These are phyloP conservation scores for Diophrys appendiculata DNA, from an alignment of 73 alveolate species.

Conservation along the genomic window DNA sequence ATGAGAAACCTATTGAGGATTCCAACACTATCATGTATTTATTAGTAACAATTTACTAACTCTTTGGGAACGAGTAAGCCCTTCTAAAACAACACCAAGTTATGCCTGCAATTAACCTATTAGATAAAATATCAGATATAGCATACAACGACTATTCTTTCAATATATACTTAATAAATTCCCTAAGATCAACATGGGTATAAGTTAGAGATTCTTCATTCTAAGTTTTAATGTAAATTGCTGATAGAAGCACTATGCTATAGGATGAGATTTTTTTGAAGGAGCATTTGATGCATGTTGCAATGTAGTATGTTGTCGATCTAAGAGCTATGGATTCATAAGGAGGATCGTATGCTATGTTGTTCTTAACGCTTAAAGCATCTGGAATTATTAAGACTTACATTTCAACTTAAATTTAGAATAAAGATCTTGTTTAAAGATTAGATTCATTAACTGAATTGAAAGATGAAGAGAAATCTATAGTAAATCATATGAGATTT, in stretches of 20 bases:
- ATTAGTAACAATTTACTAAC: not conserved
- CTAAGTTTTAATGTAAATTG: no score
- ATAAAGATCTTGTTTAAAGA: not conserved
- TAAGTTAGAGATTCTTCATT: not conserved
- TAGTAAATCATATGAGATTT: not conserved
- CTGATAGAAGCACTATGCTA: no score
- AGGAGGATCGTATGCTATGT: not conserved
- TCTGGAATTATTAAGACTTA: not conserved
- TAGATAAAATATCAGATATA: not conserved
- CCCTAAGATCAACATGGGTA: not conserved
- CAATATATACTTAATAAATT: no score
- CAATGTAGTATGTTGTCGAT: not conserved
- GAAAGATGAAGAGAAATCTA: not conserved
- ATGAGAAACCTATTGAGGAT: constrained; percentile 4
- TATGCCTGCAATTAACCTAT: not conserved
- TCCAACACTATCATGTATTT: constrained; percentile 9
- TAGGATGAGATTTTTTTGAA: not conserved
- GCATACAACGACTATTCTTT: not conserved
- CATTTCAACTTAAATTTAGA: not conserved
- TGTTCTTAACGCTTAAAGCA: not conserved
- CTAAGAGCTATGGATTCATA: not conserved
- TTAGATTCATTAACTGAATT: not conserved
- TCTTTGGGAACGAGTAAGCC: not conserved
- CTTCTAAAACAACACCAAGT: not conserved
- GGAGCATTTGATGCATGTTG: not conserved